Evolutionary conservation across 495 filamentous ascomycete genomes (phyloP), one percentile per base, ranked within the genome.

Genomic region (Articulospora tetracladia): DNA sequence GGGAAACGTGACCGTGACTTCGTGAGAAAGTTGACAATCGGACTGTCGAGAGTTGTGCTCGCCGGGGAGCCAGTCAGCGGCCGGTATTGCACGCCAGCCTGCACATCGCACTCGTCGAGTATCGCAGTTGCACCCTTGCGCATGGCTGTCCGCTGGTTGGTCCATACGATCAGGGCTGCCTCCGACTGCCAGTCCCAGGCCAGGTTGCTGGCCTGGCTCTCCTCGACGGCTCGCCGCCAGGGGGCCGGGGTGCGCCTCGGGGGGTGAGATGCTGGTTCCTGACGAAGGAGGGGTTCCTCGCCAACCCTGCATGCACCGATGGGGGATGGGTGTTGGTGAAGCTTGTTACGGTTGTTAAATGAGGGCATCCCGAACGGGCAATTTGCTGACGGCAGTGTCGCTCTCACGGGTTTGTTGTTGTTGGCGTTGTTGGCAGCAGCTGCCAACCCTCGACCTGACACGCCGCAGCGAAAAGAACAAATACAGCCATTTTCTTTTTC

Each of bases 1-100:
- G n/a, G 39, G 55, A 57, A 57, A 57, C 54, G 55, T 47, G 60
- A 57, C 54, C 49, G 24, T 44, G 39, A 19, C 39, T 32, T 4
- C 30, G 30, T 32, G 30, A 32, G 3, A 44, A 17, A 44, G 8
- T n/a, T 17, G 39, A n/a, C n/a, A n/a, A n/a, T n/a, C n/a, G n/a
- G n/a, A n/a, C n/a, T n/a, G n/a, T n/a, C n/a, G n/a, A n/a, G 39
- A 44, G 17, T 44, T n/a, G 39, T 44, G 11, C 39, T 44, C n/a
- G n/a, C 39, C 7, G 3, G 8, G 10, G 39, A 44, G 39, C 39
- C 39, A 44, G 10, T 44, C 39, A 44, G 8, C 10, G 4, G 8
- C 3, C 39, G 3, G 8, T 44, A 44, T 44, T 44, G 8, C 4
- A 44, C n/a, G 8, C 39, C 39, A 44, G n/a, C n/a, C n/a, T n/a